Conservation (phyloP, 768 basidiomycete species). For the Amanita exitialis region DNA sequence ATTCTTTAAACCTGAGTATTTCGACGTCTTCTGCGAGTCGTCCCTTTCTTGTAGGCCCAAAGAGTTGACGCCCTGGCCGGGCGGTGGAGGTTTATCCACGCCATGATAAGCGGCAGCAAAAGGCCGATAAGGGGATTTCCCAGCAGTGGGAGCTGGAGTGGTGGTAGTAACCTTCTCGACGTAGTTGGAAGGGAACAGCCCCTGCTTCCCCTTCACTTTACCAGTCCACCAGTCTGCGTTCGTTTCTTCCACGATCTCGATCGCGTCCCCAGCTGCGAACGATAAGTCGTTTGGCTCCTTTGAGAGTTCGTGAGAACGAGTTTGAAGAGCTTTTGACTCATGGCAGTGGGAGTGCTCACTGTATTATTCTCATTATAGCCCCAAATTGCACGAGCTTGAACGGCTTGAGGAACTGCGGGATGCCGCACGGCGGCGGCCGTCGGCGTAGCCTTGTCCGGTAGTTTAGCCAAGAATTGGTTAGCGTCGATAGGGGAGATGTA, state of each 20-base stretch:
- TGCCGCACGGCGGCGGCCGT: conserved; percentile 10
- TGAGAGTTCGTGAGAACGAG: conserved; percentile 1
- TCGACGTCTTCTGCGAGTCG: conserved; percentile 45
- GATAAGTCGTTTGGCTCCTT: conserved; percentile 76
- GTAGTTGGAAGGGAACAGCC: conserved; percentile 70
- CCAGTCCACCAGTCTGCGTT: conserved; percentile 90
- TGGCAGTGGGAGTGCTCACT: conserved; percentile 21
- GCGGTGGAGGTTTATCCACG: conserved; percentile 25
- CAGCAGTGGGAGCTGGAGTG: conserved; percentile 16
- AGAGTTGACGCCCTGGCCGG: conserved; percentile 24
- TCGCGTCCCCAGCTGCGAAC: conserved; percentile 64
- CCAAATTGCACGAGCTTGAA: conserved; percentile 52
- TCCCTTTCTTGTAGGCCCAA: conserved; percentile 34
- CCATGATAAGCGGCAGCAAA: conserved; percentile 36
- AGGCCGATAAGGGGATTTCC: conserved; percentile 27
- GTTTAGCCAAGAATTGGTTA: conserved; percentile 35
- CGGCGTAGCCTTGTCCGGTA: conserved; percentile 17
- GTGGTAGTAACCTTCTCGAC: conserved; percentile 45
- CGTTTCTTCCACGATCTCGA: conserved; percentile 72
- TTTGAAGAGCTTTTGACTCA: conserved; percentile 1
- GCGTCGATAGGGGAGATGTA: conserved; percentile 43
- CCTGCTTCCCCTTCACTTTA: conserved; percentile 47
- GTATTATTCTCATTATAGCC: conserved; percentile 51
- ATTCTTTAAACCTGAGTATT: conserved; percentile 44
- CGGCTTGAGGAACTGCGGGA: conserved; percentile 11